phyloP scores from a whole-genome alignment of 2,329 filamentous ascomycete genomes.

The Aspergillus flavus region DNA sequence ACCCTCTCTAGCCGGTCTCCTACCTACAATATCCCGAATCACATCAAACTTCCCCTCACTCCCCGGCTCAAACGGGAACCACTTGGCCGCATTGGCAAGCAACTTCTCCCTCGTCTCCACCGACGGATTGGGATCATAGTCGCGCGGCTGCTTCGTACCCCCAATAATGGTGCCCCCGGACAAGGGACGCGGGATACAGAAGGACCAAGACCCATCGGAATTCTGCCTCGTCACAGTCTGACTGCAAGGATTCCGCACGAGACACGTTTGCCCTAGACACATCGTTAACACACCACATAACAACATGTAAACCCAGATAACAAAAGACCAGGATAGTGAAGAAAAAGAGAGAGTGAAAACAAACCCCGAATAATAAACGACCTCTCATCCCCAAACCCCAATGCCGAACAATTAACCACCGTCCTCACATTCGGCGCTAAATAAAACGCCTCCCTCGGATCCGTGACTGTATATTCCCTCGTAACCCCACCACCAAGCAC shows the following conservation, averaged over 20 bases:
- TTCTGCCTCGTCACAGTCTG: constrained; percentile 62
- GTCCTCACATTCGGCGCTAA: constrained; percentile 36
- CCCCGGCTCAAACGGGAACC: constrained; percentile 44
- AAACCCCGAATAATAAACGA: constrained; percentile 48
- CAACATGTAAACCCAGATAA: neutral
- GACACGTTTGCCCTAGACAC: constrained; percentile 48
- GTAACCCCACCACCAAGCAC: constrained; percentile 41
- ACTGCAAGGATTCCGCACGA: constrained; percentile 48
- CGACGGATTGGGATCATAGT: constrained; percentile 58
- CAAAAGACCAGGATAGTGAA: neutral
- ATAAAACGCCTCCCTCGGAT: constrained; percentile 41
- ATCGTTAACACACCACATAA: neutral
- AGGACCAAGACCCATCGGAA: constrained; percentile 64
- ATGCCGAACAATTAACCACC: constrained; percentile 50
- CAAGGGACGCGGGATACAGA: constrained; percentile 63
- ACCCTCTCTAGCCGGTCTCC: constrained; percentile 48
- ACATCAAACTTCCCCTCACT: constrained; percentile 44
- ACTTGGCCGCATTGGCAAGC: constrained; percentile 46
- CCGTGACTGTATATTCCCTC: constrained; percentile 30
- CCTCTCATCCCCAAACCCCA: constrained; percentile 46
- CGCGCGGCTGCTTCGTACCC: constrained; percentile 63
- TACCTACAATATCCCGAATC: constrained; percentile 50
- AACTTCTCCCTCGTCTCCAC: constrained; percentile 51
- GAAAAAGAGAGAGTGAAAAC: constrained; percentile 8
- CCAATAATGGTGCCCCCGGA: constrained; percentile 67